phyloP scores from a whole-genome alignment of 306 rosid genomes.

The Glycyrrhiza uralensis region DNA sequence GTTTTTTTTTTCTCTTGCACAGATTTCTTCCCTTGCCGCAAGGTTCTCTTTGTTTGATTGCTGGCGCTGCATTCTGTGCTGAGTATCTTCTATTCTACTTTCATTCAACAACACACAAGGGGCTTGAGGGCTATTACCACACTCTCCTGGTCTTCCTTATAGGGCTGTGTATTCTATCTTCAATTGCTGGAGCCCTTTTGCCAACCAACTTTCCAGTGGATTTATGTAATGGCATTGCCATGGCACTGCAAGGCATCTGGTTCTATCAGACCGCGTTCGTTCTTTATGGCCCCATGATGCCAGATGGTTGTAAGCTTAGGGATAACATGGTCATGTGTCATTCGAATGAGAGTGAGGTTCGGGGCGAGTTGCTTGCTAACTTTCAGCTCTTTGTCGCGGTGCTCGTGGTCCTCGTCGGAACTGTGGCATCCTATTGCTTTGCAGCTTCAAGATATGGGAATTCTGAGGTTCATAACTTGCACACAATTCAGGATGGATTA shows the following conservation, averaged over 20 bases:
- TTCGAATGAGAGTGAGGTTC: slow-evolving; percentile 62
- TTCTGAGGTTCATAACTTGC: slow-evolving; percentile 35
- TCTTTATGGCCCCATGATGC: slow-evolving; percentile 91
- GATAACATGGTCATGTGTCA: slow-evolving; percentile 48
- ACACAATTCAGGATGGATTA: slow-evolving; percentile 31
- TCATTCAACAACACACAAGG: slow-evolving; percentile 89
- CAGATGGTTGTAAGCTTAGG: slow-evolving; percentile 70
- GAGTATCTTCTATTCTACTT: slow-evolving; percentile 92
- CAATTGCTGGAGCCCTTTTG: slow-evolving; percentile 64
- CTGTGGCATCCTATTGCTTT: slow-evolving; percentile 48
- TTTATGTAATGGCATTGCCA: slow-evolving; percentile 62
- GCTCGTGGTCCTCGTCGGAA: slow-evolving; percentile 56
- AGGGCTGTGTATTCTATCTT: slow-evolving; percentile 70
- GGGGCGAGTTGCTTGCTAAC: slow-evolving; percentile 90
- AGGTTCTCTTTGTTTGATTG: slow-evolving; percentile 74
- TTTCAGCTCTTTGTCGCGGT: slow-evolving; percentile 71
- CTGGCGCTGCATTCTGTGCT: slow-evolving; percentile 75
- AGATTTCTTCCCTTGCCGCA: slow-evolving; percentile 75
- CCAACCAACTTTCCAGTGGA: slow-evolving; percentile 82
- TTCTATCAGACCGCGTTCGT: slow-evolving; percentile 97
- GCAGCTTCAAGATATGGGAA: slow-evolving; percentile 62
- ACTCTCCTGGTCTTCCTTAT: slow-evolving; percentile 68
- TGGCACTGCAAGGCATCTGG: slow-evolving; percentile 95
- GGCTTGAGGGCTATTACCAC: slow-evolving; percentile 92
- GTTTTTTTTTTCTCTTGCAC: background rate